Evolutionary conservation across 2,329 filamentous ascomycete genomes (phyloP).

Genomic region (Pseudogymnoascus sp.): DNA sequence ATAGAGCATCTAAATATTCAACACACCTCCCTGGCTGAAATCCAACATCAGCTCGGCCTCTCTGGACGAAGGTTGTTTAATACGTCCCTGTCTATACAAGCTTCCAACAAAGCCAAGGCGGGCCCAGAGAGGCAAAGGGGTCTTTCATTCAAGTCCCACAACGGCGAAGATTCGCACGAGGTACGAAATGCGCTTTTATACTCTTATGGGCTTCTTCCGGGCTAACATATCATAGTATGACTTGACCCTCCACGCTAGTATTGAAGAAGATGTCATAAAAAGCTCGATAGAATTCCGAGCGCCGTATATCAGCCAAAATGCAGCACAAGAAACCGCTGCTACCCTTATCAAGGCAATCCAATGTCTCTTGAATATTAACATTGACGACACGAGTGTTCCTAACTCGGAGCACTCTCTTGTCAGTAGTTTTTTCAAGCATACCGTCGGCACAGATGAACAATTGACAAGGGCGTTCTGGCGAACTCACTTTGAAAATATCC

Average conservation of each 20-base stretch:
- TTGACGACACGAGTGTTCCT: neutral
- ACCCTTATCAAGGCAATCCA: neutral
- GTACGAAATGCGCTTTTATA: neutral
- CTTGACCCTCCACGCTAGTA: conserved; percentile 4
- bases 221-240: conserved; percentile 9
- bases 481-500: neutral
- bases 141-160: neutral
- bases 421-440: neutral
- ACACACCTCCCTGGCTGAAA: conserved; percentile 35
- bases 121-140: neutral
- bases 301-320: neutral
- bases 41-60: conserved; percentile 25
- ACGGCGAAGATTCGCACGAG: conserved; percentile 7
- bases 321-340: neutral
- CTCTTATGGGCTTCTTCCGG: neutral
- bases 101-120: neutral
- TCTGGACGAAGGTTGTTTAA: conserved; percentile 19
- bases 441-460: neutral
- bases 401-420: neutral
- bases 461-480: neutral
- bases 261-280: neutral
- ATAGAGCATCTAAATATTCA: conserved; percentile 27
- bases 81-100: conserved; percentile 17
- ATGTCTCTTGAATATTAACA: neutral
- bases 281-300: neutral